phyloP scores from a whole-genome alignment of 2,329 filamentous ascomycete genomes.

The Epichloe festucae region DNA sequence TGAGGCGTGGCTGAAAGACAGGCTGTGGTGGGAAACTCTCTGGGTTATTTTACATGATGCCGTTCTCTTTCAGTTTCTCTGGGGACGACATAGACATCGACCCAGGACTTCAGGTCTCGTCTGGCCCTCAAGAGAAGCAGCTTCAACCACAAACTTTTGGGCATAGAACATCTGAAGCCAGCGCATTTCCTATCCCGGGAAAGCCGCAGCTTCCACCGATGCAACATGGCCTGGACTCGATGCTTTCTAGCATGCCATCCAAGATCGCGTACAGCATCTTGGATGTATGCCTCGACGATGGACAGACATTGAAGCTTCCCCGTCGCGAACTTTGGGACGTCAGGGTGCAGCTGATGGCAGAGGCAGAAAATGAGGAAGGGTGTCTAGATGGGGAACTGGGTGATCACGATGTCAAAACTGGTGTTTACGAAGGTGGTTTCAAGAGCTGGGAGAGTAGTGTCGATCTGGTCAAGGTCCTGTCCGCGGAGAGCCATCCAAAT shows the following conservation, averaged over 20 bases:
- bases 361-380: slow-evolving; percentile 36
- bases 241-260: slow-evolving; percentile 52
- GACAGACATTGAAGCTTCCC: slow-evolving; percentile 42
- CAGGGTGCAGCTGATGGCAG: slow-evolving; percentile 67
- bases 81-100: slow-evolving; percentile 50
- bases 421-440: slow-evolving; percentile 77
- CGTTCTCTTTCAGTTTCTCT: slow-evolving; percentile 48
- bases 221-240: slow-evolving; percentile 34
- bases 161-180: slow-evolving; percentile 16
- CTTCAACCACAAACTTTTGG: slow-evolving; percentile 5
- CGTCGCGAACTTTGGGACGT: slow-evolving; percentile 74
- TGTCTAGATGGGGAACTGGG: slow-evolving; percentile 37
- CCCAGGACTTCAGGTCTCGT: slow-evolving; percentile 2
- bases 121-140: slow-evolving; percentile 7
- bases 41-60: slow-evolving; percentile 17
- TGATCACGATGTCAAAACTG: slow-evolving; percentile 63
- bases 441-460: slow-evolving; percentile 84
- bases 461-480: slow-evolving; percentile 61
- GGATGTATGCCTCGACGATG: slow-evolving; percentile 43
- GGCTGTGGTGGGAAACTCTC: too few relatives aligned
- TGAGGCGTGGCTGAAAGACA: background rate
- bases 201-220: slow-evolving; percentile 44
- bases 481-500: slow-evolving; percentile 25
- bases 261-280: slow-evolving; percentile 59
- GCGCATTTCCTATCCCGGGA: slow-evolving; percentile 49